A percentile compares a stretch with the other conserved stretches of the same genome.
Conservation (phyloP, 306 rosid species). For the Quercus suber region DNA sequence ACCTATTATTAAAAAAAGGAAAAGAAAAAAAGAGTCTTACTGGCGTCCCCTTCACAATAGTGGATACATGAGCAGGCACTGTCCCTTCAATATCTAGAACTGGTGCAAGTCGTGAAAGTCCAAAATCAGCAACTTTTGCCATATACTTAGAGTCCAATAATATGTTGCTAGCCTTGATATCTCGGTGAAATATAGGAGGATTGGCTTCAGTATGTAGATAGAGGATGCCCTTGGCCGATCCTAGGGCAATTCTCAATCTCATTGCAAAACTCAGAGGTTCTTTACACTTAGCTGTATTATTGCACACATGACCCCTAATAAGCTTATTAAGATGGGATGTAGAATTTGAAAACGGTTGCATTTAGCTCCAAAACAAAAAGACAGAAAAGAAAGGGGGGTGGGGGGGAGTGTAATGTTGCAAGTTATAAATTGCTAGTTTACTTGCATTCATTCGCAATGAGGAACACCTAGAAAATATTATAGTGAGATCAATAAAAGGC, state of each 20-base stretch:
- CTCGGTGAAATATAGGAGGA: slow-evolving; percentile 94
- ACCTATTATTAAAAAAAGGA: slow-evolving; percentile 26
- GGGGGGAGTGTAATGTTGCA: no score
- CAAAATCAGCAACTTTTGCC: slow-evolving; percentile 91
- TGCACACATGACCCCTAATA: slow-evolving; percentile 3
- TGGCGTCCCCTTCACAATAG: slow-evolving; percentile 90
- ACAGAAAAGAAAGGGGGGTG: no score
- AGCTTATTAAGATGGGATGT: background rate
- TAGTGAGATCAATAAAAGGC: background rate
- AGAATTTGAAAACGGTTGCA: no score
- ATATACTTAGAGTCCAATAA: slow-evolving; percentile 61
- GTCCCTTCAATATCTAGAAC: slow-evolving; percentile 55
- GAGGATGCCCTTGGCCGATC: slow-evolving; percentile 76
- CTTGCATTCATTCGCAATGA: no score
- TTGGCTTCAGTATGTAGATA: slow-evolving; percentile 90
- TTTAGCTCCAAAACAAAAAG: no score
- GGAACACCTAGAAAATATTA: no score
- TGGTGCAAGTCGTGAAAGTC: slow-evolving; percentile 83
- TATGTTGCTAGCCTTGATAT: slow-evolving; percentile 87
- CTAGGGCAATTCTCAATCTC: slow-evolving; percentile 75
- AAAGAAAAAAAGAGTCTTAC: slow-evolving; percentile 40
- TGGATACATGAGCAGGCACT: slow-evolving; percentile 62
- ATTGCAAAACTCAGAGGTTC: slow-evolving; percentile 44
- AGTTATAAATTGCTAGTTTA: no score
- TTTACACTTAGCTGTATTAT: slow-evolving; percentile 44